A percentile compares a stretch with the other conserved stretches of the same genome.
These are phyloP conservation scores for Phytophthora ramorum DNA, from an alignment of 352 stramenopile species.

Conservation along the genomic window DNA sequence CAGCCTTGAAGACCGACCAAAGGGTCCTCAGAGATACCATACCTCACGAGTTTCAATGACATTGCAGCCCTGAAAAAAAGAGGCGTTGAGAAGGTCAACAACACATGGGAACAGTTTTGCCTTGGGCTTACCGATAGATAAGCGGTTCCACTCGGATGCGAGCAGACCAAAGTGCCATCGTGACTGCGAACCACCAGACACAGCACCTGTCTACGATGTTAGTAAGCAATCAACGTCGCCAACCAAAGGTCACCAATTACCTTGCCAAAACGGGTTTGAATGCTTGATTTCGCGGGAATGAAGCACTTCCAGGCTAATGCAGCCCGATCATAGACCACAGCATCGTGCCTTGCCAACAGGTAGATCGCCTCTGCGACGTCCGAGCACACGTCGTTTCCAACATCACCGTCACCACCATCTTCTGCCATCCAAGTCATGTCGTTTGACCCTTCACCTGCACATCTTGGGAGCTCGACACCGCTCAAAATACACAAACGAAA, in stretches of 20 bases:
- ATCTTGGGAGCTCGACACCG: neutral
- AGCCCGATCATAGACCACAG: constrained; percentile 59
- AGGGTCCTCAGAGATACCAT: neutral
- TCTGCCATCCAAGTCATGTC: constrained; percentile 6
- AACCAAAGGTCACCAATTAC: constrained; percentile 19
- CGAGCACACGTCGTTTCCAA: constrained; percentile 21
- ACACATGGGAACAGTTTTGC: neutral
- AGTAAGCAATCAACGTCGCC: neutral
- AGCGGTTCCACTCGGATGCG: constrained; percentile 40
- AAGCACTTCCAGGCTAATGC: constrained; percentile 48
- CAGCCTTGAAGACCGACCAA: neutral
- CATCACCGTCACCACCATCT: constrained; percentile 4
- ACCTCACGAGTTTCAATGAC: constrained; percentile 47
- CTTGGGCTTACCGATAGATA: constrained; percentile 57
- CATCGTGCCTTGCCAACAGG: constrained; percentile 51
- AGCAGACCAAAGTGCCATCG: constrained; percentile 67
- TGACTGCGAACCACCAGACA: constrained; percentile 47
- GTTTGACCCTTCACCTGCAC: neutral
- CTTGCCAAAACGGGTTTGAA: constrained; percentile 62
- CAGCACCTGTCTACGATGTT: constrained; percentile 31
- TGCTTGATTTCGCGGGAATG: constrained; percentile 45
- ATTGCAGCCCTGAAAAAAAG: constrained; percentile 38
- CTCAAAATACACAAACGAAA: constrained; percentile 30
- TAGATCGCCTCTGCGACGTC: constrained; percentile 63
- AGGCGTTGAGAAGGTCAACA: neutral